phyloP scores from a whole-genome alignment of 2,329 filamentous ascomycete species.

The Microsporum audouinii region DNA sequence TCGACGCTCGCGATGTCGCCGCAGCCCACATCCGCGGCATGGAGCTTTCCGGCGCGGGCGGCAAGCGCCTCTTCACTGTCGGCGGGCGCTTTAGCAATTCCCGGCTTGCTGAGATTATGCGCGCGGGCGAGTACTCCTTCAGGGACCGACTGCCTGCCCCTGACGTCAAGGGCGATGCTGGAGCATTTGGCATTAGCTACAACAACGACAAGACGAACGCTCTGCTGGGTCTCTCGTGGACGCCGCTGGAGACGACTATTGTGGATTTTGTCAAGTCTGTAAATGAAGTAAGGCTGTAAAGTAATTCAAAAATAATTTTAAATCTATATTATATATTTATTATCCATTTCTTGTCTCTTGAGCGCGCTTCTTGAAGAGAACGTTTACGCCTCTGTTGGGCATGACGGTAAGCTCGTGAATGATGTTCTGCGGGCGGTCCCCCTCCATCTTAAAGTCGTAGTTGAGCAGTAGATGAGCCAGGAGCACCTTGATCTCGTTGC shows the following conservation, averaged over 20 bases:
- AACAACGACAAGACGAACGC: not conserved
- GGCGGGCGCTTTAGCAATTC: not conserved
- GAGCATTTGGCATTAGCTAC: not conserved
- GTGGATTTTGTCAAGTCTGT: not conserved
- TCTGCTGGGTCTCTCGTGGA: not conserved
- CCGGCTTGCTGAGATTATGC: not conserved
- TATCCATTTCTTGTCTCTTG: not conserved
- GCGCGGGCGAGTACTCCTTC: not conserved
- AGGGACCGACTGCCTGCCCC: not conserved
- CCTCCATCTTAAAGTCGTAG: conserved; percentile 21
- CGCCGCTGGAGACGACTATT: not conserved
- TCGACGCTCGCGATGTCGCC: not conserved
- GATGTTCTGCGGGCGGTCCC: not conserved
- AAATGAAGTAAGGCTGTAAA: not conserved
- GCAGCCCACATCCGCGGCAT: not conserved
- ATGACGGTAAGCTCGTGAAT: not conserved
- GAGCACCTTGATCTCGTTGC: conserved; percentile 25
- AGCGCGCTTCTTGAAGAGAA: not conserved
- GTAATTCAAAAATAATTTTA: no score
- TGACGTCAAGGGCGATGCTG: not conserved
- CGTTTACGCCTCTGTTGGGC: not conserved
- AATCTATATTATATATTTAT: not conserved
- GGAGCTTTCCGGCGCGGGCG: not conserved
- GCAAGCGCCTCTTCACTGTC: not conserved
- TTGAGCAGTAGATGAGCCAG: conserved; percentile 23